Evolutionary conservation across 306 rosid species (phyloP), one percentile per base, ranked within the genome.

Genomic region (Cicer judaicum): DNA sequence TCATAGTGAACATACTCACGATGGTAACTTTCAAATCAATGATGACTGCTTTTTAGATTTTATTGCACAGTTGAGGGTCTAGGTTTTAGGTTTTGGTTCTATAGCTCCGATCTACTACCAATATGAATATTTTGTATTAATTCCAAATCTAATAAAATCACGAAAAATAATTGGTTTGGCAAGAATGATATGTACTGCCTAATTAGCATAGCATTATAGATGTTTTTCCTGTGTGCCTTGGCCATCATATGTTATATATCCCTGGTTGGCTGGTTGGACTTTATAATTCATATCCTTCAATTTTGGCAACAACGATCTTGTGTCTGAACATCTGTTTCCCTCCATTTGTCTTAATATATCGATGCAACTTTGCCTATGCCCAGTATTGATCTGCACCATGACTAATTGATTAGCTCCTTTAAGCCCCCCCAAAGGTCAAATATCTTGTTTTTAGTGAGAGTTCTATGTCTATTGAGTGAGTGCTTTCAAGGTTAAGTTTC

Each of bases 91-190:
- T 64, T 65, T 53, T 34, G n/a, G 10, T 13, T 73, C 8, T 59
- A 29, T 29, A 59, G 12, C 42, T 59, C 34, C 5, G 61, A 15
- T 24, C 36, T 60, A 10, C 18, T 50, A 12, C 3, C 42, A 24
- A 24, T 21, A 70, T 62, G 56, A 78, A 52, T 34, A 15, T 65
- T 57, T 18, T 65, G 21, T 5, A 55, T 56, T 54, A 56, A 19
- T 54, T 56, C 47, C 66, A 56, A 64, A 55, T 44, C 55, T 15
- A 65, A 55, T 72, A 63, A 64, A 47, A 72, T 34, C 40, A 34
- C 38, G 48, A 7, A 13, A 64, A 64, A 42, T 21, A 21, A 57
- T 18, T 29, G 57, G 66, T 24, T 70, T 62, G 48, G 18, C 7
- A 42, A 21, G 16, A 63, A 43, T 18, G 39, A 42, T 34, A 7